Conservation (phyloP, 306 rosid genomes). For the Citrullus colocynthis region DNA sequence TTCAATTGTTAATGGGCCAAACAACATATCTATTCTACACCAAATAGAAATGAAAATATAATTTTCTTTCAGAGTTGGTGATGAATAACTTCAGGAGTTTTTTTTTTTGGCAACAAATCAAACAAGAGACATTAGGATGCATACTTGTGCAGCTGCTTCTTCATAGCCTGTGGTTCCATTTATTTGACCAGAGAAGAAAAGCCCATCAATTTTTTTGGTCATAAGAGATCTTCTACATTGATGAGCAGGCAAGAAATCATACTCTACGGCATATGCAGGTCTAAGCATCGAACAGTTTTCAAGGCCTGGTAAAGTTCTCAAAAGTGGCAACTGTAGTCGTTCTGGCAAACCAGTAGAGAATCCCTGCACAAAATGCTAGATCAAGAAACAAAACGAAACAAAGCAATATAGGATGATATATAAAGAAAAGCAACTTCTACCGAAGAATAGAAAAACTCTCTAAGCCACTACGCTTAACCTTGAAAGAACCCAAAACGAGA, state of each 20-base stretch:
- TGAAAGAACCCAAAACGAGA: not conserved
- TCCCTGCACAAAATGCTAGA: conserved; percentile 36
- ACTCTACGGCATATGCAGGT: conserved; percentile 98
- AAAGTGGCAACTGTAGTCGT: conserved; percentile 75
- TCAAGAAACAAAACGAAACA: conserved; percentile 4
- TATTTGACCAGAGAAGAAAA: conserved; percentile 97
- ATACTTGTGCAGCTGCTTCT: conserved; percentile 97
- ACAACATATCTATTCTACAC: not conserved
- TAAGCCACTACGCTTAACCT: not conserved
- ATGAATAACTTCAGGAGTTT: not conserved
- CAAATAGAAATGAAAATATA: not conserved
- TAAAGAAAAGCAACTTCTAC: not conserved
- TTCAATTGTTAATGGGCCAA: not conserved
- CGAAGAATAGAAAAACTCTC: not conserved
- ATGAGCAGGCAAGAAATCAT: conserved; percentile 88
- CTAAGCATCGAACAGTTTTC: conserved; percentile 94
- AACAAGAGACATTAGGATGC: not conserved
- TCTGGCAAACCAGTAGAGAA: conserved; percentile 98
- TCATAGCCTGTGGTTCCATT: conserved; percentile 98
- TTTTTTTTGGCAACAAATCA: not conserved
- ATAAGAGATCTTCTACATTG: conserved; percentile 83
- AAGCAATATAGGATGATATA: not conserved
- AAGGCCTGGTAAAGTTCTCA: conserved; percentile 97
- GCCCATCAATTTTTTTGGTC: conserved; percentile 87
- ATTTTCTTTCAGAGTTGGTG: not conserved